Conservation (phyloP, 805 yeast species). For the Teunomyces lycoperdinae region DNA sequence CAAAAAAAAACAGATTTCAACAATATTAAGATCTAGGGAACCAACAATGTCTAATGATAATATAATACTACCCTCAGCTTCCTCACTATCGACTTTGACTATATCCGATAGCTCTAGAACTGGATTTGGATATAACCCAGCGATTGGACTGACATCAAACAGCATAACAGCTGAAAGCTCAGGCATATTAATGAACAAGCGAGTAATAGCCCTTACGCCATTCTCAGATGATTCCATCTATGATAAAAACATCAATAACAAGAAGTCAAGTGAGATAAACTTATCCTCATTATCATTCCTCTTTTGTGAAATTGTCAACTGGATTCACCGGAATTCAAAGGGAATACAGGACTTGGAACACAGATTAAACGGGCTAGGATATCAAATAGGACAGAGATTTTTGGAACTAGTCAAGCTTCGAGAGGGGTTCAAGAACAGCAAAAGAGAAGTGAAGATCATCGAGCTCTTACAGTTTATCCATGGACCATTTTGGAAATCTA, state of each 20-base stretch:
- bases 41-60: conserved; percentile 18
- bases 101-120: conserved; percentile 23
- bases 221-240: conserved; percentile 49
- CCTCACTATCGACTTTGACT: conserved; percentile 27
- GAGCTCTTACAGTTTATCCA: conserved; percentile 72
- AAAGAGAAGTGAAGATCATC: conserved; percentile 63
- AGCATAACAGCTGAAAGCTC: conserved; percentile 38
- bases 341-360: conserved; percentile 61
- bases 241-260: conserved; percentile 61
- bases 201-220: conserved; percentile 28
- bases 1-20: neutral
- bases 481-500: conserved; percentile 65
- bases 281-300: conserved; percentile 65
- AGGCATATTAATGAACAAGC: conserved; percentile 30
- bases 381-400: conserved; percentile 69
- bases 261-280: conserved; percentile 66
- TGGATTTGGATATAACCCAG: conserved; percentile 45
- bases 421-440: conserved; percentile 58
- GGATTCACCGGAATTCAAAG: conserved; percentile 57
- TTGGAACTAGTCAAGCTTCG: conserved; percentile 68
- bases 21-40: neutral
- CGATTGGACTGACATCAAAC: conserved; percentile 41
- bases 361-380: conserved; percentile 69
- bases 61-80: conserved; percentile 30
- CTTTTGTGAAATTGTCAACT: conserved; percentile 67